phyloP scores from a whole-genome alignment of 2,329 filamentous ascomycete species.

The Fusarium nisikadoi region DNA sequence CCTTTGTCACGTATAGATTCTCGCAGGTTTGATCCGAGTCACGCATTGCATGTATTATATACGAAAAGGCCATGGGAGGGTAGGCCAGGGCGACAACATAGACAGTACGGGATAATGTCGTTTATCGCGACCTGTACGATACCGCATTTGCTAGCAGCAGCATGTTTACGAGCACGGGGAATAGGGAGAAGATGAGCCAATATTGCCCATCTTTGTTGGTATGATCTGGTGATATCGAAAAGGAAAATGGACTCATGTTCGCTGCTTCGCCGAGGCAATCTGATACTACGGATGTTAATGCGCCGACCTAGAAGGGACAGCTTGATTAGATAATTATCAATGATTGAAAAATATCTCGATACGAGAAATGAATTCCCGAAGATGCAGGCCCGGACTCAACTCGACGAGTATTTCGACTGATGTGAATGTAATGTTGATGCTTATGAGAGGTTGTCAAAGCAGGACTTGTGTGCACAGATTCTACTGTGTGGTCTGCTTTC shows the following conservation, averaged over 20 bases:
- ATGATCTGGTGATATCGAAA: conserved; percentile 16
- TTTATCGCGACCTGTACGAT: conserved; percentile 33
- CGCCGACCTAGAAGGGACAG: conserved; percentile 10
- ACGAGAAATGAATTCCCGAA: background rate
- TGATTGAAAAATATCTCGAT: conserved; percentile 1
- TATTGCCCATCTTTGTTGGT: conserved; percentile 11
- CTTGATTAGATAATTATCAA: conserved; percentile 10
- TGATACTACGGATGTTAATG: conserved; percentile 9
- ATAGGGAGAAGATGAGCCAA: background rate
- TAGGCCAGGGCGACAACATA: conserved; percentile 26
- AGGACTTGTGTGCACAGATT: background rate
- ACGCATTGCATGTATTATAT: conserved; percentile 42
- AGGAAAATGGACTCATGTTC: conserved; percentile 8
- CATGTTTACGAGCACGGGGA: conserved; percentile 14
- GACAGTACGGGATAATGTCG: conserved; percentile 13
- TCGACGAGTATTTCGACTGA: background rate
- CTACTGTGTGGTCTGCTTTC: background rate
- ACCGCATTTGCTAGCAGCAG: conserved; percentile 24
- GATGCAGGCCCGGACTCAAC: background rate
- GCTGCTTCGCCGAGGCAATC: conserved; percentile 6
- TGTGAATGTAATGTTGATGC: background rate
- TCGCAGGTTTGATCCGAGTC: conserved; percentile 12
- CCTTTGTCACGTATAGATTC: conserved; percentile 37
- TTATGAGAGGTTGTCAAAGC: background rate
- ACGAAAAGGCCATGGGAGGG: conserved; percentile 7